These are phyloP conservation scores for Xylaria sp. DNA, from an alignment of 2,329 filamentous ascomycete species.

Conservation along the genomic window DNA sequence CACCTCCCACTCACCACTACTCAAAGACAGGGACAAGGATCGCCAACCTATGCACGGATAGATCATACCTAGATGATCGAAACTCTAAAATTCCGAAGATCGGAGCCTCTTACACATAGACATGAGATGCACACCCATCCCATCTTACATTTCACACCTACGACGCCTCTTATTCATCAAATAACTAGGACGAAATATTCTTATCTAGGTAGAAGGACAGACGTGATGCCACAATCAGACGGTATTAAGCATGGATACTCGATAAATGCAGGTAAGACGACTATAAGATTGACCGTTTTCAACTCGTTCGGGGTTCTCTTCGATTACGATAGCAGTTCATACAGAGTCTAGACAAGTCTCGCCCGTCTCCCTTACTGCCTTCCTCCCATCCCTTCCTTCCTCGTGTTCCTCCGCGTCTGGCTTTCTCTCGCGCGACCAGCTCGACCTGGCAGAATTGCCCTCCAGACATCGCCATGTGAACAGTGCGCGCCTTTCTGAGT, in stretches of 20 bases:
- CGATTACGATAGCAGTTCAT: conserved; percentile 36
- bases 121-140: neutral
- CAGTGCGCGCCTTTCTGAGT: neutral
- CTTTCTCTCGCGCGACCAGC: conserved; percentile 29
- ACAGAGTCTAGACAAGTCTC: conserved; percentile 36
- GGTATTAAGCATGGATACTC: neutral
- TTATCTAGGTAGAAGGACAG: neutral
- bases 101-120: neutral
- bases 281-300: conserved; percentile 11
- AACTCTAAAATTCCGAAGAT: neutral
- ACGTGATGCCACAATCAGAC: neutral
- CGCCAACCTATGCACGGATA: too few species aligned
- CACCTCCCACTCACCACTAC: too few species aligned
- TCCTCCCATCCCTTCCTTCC: neutral
- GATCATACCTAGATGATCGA: neutral
- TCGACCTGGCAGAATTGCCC: conserved; percentile 7
- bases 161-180: too few species aligned
- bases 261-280: neutral
- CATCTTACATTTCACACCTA: too few species aligned
- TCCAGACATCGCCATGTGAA: neutral
- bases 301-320: conserved; percentile 28
- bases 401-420: conserved; percentile 11
- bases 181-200: neutral
- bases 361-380: conserved; percentile 8
- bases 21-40: too few species aligned